Base-by-base conservation (phyloP, 2,329 filamentous ascomycete species). In the Colletotrichum nymphaeae region DNA sequence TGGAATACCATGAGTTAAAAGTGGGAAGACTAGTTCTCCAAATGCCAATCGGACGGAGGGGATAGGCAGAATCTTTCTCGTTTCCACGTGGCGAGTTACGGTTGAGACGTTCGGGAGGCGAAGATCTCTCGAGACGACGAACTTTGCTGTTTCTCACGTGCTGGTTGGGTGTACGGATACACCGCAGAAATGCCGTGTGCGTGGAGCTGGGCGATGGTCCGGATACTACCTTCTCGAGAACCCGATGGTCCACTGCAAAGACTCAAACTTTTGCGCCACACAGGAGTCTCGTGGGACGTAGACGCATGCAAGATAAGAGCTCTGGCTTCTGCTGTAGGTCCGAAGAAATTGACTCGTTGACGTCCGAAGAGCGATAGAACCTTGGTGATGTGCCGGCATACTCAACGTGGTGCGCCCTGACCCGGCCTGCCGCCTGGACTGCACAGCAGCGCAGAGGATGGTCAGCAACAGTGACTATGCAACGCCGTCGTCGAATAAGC, bases 401-500 rank as follows among this genome's bases (percentile, higher is more conserved):
- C 11, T 57, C 24, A 49, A 71, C 32, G 42, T 55, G 24, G 53
- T 64, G 30, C 28, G 55, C 53, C 42, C 66, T 56, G 42, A 37
- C 53, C 52, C 7, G 55, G 65, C 58, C 37, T 53, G 58, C 59
- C 37, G 22, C 32, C 16, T 52, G 35, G 30, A 16, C 42, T 52
- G 24, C 59, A 63, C 37, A 22, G 37, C 37, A 42, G 37, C 60
- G 14, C 22, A 55, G 22, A 2, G 28, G 24, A 64, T 28, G 42
- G 56, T 14, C n/a, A 63, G 65, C 26, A 12, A 26, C n/a, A 26
- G 28, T 26, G 37, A 57, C n/a, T 28, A 55, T 6, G 22, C 7
- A 26, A 16, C 22, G 37, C 37, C 35, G 59, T 56, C 26, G 49
- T 73, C 71, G 67, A 73, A 73, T 71, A 14, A 71, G 71, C 30